Evolutionary conservation across 768 basidiomycete species (phyloP).

Genomic region (Scleroderma citrinum): DNA sequence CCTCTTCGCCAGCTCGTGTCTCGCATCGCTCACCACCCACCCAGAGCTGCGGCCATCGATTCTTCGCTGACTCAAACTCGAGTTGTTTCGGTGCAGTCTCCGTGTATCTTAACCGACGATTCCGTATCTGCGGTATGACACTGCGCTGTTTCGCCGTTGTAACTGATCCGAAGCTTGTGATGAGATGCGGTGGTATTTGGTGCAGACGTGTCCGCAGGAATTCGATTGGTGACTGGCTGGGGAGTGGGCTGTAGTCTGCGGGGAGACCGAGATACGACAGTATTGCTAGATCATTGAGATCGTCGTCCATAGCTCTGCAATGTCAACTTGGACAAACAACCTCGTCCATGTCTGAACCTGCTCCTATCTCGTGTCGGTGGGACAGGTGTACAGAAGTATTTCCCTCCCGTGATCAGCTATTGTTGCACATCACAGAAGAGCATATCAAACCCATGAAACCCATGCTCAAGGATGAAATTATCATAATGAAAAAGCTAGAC

Average conservation of each 20-base stretch:
- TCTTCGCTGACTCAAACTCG: conserved; percentile 44
- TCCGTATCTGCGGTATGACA: conserved; percentile 57
- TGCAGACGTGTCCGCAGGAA: conserved; percentile 58
- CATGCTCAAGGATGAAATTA: conserved; percentile 40
- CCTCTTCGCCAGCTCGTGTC: conserved; percentile 53
- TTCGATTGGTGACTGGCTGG: conserved; percentile 47
- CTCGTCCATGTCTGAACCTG: conserved; percentile 8
- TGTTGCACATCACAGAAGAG: conserved; percentile 40
- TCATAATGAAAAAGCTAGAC: conserved; percentile 31
- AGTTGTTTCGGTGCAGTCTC: conserved; percentile 52
- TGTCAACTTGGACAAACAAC: conserved; percentile 13
- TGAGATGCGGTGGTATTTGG: conserved; percentile 63
- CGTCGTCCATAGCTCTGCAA: conserved; percentile 4
- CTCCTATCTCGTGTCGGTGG: conserved; percentile 39
- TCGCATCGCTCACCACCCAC: conserved; percentile 46
- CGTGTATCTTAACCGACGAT: conserved; percentile 62
- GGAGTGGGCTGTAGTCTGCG: conserved; percentile 53
- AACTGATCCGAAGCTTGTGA: conserved; percentile 35
- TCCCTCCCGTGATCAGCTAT: conserved; percentile 31
- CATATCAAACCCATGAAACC: conserved; percentile 43
- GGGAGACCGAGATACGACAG: conserved; percentile 55
- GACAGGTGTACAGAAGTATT: conserved; percentile 46
- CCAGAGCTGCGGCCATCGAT: conserved; percentile 66
- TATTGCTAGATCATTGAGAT: conserved; percentile 21
- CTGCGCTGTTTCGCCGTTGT: conserved; percentile 63